phyloP scores from a whole-genome alignment of 2,329 filamentous ascomycete species.

The Colletotrichum sp. region DNA sequence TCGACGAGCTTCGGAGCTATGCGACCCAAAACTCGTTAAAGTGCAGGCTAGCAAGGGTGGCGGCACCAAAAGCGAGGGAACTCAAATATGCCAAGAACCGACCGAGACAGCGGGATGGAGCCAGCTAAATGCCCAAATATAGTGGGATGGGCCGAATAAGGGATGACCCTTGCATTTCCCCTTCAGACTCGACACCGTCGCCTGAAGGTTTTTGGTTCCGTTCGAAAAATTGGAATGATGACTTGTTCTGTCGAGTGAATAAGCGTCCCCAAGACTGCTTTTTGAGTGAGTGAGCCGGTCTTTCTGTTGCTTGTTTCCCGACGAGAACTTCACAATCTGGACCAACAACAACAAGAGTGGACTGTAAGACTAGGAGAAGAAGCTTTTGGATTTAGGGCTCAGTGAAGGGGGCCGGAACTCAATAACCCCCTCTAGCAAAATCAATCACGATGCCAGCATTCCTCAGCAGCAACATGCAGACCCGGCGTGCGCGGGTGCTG shows the following conservation, averaged over 20 bases:
- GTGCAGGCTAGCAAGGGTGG: neutral
- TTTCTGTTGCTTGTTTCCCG: neutral
- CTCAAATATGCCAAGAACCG: neutral
- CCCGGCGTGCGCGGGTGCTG: constrained; percentile 2
- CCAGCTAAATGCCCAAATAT: neutral
- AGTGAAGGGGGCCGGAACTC: too few relatives aligned
- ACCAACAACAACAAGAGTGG: neutral
- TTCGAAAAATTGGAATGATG: neutral
- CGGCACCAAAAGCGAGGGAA: neutral
- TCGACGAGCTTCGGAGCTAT: neutral
- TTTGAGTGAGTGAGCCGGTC: neutral
- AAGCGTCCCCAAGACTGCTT: neutral
- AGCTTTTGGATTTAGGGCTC: neutral
- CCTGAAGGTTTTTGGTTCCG: neutral
- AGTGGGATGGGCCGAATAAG: neutral
- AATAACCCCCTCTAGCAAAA: neutral
- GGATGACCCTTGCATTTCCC: neutral
- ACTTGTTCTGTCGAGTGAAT: neutral
- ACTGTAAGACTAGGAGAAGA: neutral
- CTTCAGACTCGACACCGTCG: neutral
- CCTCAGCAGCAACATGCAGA: neutral
- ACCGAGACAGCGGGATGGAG: neutral
- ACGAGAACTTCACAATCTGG: neutral
- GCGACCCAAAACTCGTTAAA: neutral
- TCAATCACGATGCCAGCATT: constrained; percentile 9